A percentile compares a stretch with the other conserved stretches of the same genome.
Conservation (phyloP, 106 monocot species). For the Xerophyta viscosa region DNA sequence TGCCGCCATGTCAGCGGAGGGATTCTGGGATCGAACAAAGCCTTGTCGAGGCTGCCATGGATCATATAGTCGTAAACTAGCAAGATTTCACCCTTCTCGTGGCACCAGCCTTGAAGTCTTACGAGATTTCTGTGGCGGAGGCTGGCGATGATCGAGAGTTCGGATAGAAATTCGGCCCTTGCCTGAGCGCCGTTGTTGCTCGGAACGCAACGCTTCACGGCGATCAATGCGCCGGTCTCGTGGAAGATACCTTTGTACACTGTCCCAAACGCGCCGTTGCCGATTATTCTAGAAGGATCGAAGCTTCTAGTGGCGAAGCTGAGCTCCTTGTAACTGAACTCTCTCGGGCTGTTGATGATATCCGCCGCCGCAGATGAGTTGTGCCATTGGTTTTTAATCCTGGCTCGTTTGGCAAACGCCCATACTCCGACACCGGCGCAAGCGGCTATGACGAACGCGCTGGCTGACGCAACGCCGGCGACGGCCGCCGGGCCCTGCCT, state of each 20-base stretch:
- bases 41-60: conserved; percentile 89
- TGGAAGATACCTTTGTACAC: conserved; percentile 92
- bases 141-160: conserved; percentile 93
- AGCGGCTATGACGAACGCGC: conserved; percentile 58
- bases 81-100: conserved; percentile 86
- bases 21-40: conserved; percentile 40
- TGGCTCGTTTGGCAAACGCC: conserved; percentile 28
- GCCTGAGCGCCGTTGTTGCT: conserved; percentile 22
- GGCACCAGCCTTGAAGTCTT: conserved; percentile 82
- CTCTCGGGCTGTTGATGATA: conserved; percentile 49
- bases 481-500: conserved; percentile 60
- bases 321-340: conserved; percentile 83
- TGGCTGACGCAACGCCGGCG: conserved; percentile 72
- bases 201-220: conserved; percentile 82
- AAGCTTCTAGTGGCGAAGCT: conserved; percentile 54
- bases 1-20: conserved; percentile 54
- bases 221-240: conserved; percentile 72
- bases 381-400: conserved; percentile 9
- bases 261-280: conserved; percentile 88
- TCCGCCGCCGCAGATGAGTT: conserved; percentile 33
- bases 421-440: conserved; percentile 50
- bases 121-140: conserved; percentile 89
- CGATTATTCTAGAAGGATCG: conserved; percentile 62
- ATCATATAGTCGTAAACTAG: conserved; percentile 96
- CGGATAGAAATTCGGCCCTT: conserved; percentile 73